Evolutionary conservation across 176 grass and related monocot genomes (phyloP).

Genomic region (Oryza glumipatula): DNA sequence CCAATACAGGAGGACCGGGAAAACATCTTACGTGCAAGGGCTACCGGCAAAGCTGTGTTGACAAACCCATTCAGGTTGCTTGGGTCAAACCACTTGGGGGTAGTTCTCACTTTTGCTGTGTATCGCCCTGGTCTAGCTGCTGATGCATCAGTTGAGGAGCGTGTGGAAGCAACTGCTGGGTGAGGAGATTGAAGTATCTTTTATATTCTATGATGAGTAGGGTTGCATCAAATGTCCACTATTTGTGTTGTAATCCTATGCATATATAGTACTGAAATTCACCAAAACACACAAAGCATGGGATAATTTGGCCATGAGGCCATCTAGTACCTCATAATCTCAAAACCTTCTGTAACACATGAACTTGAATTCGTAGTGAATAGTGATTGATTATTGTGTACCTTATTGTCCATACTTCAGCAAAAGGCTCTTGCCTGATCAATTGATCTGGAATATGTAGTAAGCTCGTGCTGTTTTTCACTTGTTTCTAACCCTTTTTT

Average conservation of each 20-base stretch:
- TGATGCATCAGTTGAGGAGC: constrained; percentile 78
- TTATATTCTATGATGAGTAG: not conserved
- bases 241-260: not conserved
- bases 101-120: constrained; percentile 96
- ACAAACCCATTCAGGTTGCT: constrained; percentile 91
- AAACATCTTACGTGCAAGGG: constrained; percentile 87
- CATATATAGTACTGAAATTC: not conserved
- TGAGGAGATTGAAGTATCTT: constrained; percentile 47
- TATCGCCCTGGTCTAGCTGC: constrained; percentile 65
- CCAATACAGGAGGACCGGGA: constrained; percentile 72
- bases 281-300: not conserved
- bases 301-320: not conserved
- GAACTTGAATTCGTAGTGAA: constrained; percentile 2
- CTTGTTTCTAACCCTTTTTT: no score
- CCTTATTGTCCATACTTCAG: not conserved
- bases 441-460: not conserved
- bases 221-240: not conserved
- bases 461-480: not conserved
- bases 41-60: constrained; percentile 90
- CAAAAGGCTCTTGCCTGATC: not conserved
- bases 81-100: constrained; percentile 90
- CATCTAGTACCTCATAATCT: not conserved
- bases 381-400: not conserved
- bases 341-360: not conserved
- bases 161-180: constrained; percentile 88